Percentiles rank a stretch among this genome's conserved stretches.
Conservation (phyloP, 176 grass and related monocot species). For the Urochloa ruziziensis region DNA sequence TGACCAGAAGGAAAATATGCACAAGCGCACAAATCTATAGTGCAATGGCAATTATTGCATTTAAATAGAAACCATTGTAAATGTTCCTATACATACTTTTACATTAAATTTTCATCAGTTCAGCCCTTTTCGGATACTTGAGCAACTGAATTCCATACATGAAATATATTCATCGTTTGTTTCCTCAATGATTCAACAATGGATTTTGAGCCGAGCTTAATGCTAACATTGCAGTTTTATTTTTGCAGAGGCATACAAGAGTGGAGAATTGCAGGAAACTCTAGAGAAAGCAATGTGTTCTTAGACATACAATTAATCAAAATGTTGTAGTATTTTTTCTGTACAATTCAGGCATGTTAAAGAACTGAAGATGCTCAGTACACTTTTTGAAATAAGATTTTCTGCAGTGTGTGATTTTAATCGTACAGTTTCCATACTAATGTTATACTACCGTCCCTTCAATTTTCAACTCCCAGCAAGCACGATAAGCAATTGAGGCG, state of each 20-base stretch:
- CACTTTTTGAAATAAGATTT: background rate
- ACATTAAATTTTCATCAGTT: background rate
- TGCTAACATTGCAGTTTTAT: background rate
- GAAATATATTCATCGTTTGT: background rate
- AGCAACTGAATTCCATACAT: background rate
- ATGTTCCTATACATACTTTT: too few relatives aligned
- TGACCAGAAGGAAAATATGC: background rate
- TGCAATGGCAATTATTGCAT: background rate
- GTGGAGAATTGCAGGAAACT: constrained; percentile 66
- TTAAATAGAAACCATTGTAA: background rate
- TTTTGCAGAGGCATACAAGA: constrained; percentile 81
- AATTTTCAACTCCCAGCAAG: too few relatives aligned
- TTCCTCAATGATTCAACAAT: background rate
- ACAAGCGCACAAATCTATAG: background rate
- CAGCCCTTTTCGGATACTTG: background rate
- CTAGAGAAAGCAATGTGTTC: constrained; percentile 67
- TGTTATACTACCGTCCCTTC: too few relatives aligned
- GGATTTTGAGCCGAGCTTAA: background rate
- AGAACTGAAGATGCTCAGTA: background rate
- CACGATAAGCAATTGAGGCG: too few relatives aligned
- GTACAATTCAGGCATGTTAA: background rate
- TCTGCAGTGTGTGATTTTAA: too few relatives aligned
- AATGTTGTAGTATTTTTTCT: background rate
- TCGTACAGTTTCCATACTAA: too few relatives aligned
- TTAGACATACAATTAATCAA: constrained; percentile 5